Evolutionary conservation across 805 yeast species (phyloP).

Genomic region (Peterozyma toletana): DNA sequence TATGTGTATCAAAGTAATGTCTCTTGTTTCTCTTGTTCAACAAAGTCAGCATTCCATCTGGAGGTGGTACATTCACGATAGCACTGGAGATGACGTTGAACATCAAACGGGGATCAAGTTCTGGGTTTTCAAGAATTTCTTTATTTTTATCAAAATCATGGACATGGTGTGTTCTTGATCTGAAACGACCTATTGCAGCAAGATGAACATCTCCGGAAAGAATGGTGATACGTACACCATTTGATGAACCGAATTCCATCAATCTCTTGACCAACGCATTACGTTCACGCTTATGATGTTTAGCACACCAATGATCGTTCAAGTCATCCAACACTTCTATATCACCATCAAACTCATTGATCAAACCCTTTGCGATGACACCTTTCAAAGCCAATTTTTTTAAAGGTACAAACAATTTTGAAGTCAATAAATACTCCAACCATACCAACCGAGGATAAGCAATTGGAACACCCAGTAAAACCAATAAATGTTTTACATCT

Average conservation of each 20-base stretch:
- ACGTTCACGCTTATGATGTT: conserved; percentile 79
- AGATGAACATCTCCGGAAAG: conserved; percentile 92
- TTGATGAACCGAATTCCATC: conserved; percentile 55
- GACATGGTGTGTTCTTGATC: conserved; percentile 41
- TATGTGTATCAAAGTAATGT: conserved; percentile 57
- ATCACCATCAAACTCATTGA: conserved; percentile 88
- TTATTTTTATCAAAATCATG: conserved; percentile 32
- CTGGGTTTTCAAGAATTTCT: conserved; percentile 41
- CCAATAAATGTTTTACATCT: conserved; percentile 65
- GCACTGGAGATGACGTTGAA: conserved; percentile 87
- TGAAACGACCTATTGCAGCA: conserved; percentile 75
- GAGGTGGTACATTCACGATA: conserved; percentile 89
- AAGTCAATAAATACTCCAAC: conserved; percentile 71
- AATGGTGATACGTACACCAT: conserved; percentile 72
- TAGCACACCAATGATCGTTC: conserved; percentile 95
- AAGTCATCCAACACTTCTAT: conserved; percentile 89
- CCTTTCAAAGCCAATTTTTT: conserved; percentile 57
- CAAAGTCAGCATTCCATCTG: conserved; percentile 73
- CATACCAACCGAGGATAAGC: conserved; percentile 92
- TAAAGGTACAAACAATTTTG: conserved; percentile 55
- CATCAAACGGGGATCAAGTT: conserved; percentile 67
- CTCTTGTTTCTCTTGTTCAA: conserved; percentile 59
- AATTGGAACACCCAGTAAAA: conserved; percentile 91
- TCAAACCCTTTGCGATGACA: conserved; percentile 60
- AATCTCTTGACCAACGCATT: conserved; percentile 57